Percentiles rank a stretch among this genome's conserved stretches.
Evolutionary conservation across 169 alveolate species (phyloP).

Genomic region (Eimeria falciformis): DNA sequence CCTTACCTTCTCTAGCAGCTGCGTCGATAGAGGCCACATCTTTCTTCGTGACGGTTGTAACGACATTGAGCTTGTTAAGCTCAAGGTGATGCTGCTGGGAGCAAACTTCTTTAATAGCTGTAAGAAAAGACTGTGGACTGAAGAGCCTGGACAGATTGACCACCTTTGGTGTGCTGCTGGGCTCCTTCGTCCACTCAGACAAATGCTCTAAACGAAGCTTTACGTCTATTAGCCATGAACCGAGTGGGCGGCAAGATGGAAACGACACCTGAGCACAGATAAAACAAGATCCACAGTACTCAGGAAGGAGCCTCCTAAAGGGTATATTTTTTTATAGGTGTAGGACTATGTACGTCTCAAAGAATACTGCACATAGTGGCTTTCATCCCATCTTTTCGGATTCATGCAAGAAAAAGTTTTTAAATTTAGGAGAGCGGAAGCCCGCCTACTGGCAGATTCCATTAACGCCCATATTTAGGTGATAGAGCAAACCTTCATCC

Average conservation of each 20-base stretch:
- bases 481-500: constrained; percentile 86
- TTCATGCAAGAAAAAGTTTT: too few relatives aligned
- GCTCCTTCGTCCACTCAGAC: constrained; percentile 94
- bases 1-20: constrained; percentile 91
- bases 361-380: too few relatives aligned
- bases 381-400: too few relatives aligned
- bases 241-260: constrained; percentile 94
- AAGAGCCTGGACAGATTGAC: constrained; percentile 93
- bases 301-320: too few relatives aligned
- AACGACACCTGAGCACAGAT: constrained; percentile 86
- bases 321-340: too few relatives aligned
- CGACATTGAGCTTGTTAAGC: constrained; percentile 94
- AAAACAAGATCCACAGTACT: too few relatives aligned
- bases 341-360: too few relatives aligned
- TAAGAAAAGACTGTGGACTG: constrained; percentile 96
- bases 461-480: too few relatives aligned
- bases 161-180: constrained; percentile 90
- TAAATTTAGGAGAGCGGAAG: too few relatives aligned
- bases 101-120: constrained; percentile 96
- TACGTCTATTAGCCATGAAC: constrained; percentile 94
- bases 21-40: constrained; percentile 91
- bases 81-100: constrained; percentile 94
- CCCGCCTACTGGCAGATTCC: too few relatives aligned
- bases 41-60: constrained; percentile 95
- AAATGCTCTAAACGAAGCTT: constrained; percentile 94